Base-by-base conservation (phyloP, 257 asterid genomes). In the Jaltomata sinuosa region DNA sequence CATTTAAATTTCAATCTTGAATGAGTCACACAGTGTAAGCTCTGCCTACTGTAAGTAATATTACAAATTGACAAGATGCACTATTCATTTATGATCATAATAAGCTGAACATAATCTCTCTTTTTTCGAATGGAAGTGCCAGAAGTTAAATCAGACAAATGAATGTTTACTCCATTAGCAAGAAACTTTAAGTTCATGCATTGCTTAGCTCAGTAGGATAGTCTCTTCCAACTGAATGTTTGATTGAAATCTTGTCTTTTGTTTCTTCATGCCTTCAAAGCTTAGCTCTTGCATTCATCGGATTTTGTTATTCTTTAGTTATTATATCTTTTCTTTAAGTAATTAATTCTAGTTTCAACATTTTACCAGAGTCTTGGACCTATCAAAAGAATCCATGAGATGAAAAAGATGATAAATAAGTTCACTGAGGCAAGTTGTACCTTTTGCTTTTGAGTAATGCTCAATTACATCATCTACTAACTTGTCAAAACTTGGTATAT, bases 391-490 rank as follows among this genome's bases (percentile, higher is more conserved):
- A 68, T 68, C 76, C 76, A 67, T 8, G 11, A 45, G 76, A 25
- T 4, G 25, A 79, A 19, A 11, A 7, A 40, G n/a, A 19, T 79
- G 40, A 21, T 29, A 31, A 38, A 11, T 34, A 36, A 12, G 16
- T 34, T 57, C n/a, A 25, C 15, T 22, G 34, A 76, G 42, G 29
- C 9, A 16, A 49, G 25, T 49, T 18, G 1, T 81, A 94, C 98
- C 95, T 27, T 90, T 89, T 22, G 92, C 82, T 21, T 83, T 86
- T 11, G 91, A 87, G 90, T 83, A 94, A 81, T 91, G 95, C 21
- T 89, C 89, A 16, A 91, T 85, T 74, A 90, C 85, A 34, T 94
- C 98, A 65, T 93, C 93, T 4, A 93, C 93, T 4, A 94, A 87
- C 79, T 87, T 19, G 76, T 94, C 94, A 84, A 94, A 94, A 78